Base-by-base conservation (phyloP, 768 basidiomycete species). In the Mycena epipterygia region DNA sequence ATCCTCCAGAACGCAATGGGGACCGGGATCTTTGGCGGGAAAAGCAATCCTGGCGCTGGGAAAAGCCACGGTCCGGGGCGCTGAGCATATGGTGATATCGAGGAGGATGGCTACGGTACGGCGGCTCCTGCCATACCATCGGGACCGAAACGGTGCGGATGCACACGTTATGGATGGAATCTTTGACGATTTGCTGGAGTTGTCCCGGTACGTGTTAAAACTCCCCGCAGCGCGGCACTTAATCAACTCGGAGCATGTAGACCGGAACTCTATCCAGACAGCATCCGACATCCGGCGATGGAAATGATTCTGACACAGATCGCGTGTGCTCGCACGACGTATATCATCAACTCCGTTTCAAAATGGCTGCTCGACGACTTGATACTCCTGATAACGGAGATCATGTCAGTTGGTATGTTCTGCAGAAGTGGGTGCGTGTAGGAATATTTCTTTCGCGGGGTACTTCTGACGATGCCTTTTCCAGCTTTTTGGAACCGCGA, bases 101-200 rank as follows among this genome's bases (percentile, higher is more conserved):
- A 62, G 71, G 52, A 61, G 75, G 13, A 62, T 79, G 59, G 33
- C 44, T 12, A 55, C 62, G 30, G 74, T 77, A 41, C 68, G 57
- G 21, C 55, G 70, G n/a, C 73, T 69, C 32, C 69, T 78, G 30
- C 75, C 74, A 17, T 73, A 61, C 51, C 66, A 21, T 11, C 68
- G 75, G 42, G 66, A 72, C 3, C n/a, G 63, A 8, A 53, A 44
- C 30, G 64, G 72, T 3, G 68, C 66, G 37, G 66, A 60, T 41
- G 25, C 41, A 3, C 12, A 35, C 3, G 52, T 72, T 29, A 66
- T 77, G 48, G 72, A 73, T 30, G 44, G 63, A 39, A 67, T 80
- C 58, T 77, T 78, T 23, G 74, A 76, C 46, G 79, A 78, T 63
- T 51, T 80, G n/a, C 44, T 80, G 30, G 79, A 80, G 46, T 62